phyloP scores from a whole-genome alignment of 257 asterid species.

The Striga asiatica region DNA sequence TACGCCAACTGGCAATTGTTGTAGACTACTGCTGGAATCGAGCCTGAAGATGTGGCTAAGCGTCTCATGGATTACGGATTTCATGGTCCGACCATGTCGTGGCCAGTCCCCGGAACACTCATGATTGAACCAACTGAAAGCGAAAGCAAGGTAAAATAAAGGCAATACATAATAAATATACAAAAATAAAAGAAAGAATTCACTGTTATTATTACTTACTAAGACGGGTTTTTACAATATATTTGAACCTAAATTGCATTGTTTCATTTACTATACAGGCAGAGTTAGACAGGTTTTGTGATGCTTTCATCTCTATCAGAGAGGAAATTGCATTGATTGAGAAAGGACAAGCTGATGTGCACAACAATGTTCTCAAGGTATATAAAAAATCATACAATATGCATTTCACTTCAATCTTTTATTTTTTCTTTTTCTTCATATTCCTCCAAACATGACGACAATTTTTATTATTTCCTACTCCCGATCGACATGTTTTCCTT shows the following conservation, averaged over 20 bases:
- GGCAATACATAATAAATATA: no score
- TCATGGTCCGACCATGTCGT: no score
- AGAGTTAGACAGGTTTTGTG: constrained; percentile 87
- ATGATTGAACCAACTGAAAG: constrained; percentile 33
- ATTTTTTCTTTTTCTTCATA: no score
- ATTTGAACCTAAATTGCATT: not conserved
- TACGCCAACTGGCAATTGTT: not conserved
- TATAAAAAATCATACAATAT: not conserved
- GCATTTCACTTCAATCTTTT: not conserved
- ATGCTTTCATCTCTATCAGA: constrained; percentile 81
- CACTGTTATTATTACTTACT: no score
- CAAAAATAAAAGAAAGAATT: no score
- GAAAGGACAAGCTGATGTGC: constrained; percentile 69
- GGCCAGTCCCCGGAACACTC: no score
- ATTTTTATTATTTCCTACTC: no score
- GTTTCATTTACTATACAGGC: constrained; percentile 39
- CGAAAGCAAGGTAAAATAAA: constrained; percentile 99
- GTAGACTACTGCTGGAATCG: constrained; percentile 90
- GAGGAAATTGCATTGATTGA: constrained; percentile 81
- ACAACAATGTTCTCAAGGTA: constrained; percentile 93
- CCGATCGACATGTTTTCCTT: no score
- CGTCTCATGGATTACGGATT: no score
- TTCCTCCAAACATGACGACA: no score
- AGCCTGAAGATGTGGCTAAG: constrained; percentile 50
- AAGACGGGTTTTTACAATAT: no score